phyloP scores from a whole-genome alignment of 768 basidiomycete genomes.

The Termitomyces sp. region DNA sequence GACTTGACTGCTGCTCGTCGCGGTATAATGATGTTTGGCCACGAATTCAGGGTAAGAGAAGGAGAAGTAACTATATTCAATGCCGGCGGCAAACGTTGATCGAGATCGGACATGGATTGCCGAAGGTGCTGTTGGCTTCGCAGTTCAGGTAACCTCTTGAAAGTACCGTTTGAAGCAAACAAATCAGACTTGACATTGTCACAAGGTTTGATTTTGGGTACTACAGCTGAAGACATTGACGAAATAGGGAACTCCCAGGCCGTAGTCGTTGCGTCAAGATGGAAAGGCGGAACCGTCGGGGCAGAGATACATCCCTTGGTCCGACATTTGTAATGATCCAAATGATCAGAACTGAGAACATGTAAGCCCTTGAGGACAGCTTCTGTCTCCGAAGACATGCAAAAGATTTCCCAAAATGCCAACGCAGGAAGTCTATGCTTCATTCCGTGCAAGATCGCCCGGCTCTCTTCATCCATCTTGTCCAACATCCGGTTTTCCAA shows the following conservation, averaged over 20 bases:
- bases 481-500: background rate
- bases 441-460: background rate
- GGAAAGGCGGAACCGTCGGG: background rate
- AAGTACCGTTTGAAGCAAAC: background rate
- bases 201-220: background rate
- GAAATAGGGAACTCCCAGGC: background rate
- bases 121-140: background rate
- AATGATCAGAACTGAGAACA: background rate
- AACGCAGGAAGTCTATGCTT: background rate
- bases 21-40: background rate
- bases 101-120: background rate
- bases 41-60: background rate
- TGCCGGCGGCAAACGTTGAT: background rate
- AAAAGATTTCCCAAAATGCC: slow-evolving; percentile 9
- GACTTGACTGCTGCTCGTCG: background rate
- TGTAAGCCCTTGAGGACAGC: background rate
- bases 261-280: background rate
- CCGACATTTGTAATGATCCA: background rate
- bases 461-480: background rate
- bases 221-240: background rate
- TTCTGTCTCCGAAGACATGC: background rate
- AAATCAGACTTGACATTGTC: background rate
- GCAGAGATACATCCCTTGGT: background rate
- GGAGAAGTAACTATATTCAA: background rate
- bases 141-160: background rate